Percentiles rank a stretch among this genome's conserved stretches.
phyloP scores from a whole-genome alignment of 192 early-diverging fungal genomes.

The Coemansia sp. region DNA sequence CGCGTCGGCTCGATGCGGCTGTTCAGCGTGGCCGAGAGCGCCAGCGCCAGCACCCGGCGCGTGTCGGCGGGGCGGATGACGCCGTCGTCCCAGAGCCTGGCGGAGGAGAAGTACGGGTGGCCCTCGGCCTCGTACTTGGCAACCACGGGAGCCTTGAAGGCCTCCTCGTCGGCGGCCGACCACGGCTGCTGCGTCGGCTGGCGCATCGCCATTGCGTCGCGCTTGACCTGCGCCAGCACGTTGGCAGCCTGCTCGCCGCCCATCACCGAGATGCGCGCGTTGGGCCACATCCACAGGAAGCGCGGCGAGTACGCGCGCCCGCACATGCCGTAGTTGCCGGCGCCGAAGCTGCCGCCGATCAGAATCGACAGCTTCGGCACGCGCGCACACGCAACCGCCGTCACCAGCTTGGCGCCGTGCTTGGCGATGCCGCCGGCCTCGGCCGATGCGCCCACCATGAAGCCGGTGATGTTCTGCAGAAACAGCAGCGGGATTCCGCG shows the following conservation, averaged over 20 bases:
- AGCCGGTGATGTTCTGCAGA: conserved; percentile 95
- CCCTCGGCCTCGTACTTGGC: conserved; percentile 89
- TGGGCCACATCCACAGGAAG: conserved; percentile 98
- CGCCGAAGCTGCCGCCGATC: conserved; percentile 73
- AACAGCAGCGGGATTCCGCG: conserved; percentile 87
- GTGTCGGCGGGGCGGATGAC: conserved; percentile 89
- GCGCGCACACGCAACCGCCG: conserved; percentile 87
- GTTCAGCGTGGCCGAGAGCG: conserved; percentile 77
- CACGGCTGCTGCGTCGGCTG: conserved; percentile 79
- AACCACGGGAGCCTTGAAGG: conserved; percentile 80
- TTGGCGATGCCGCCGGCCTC: conserved; percentile 97
- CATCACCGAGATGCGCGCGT: conserved; percentile 94
- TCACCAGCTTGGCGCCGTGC: conserved; percentile 96
- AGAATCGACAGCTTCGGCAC: conserved; percentile 95
- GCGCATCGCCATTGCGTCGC: conserved; percentile 77
- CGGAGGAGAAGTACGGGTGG: conserved; percentile 92
- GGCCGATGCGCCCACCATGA: conserved; percentile 93
- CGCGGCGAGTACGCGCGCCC: conserved; percentile 89
- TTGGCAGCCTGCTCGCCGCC: conserved; percentile 95
- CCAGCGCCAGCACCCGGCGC: conserved; percentile 82
- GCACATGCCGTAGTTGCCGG: conserved; percentile 98
- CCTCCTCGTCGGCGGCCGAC: conserved; percentile 72
- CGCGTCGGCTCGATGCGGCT: conserved; percentile 68
- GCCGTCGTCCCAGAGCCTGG: conserved; percentile 93
- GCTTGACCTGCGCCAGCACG: conserved; percentile 84